phyloP scores from a whole-genome alignment of 2,329 filamentous ascomycete genomes.

The Blastomyces parvus region DNA sequence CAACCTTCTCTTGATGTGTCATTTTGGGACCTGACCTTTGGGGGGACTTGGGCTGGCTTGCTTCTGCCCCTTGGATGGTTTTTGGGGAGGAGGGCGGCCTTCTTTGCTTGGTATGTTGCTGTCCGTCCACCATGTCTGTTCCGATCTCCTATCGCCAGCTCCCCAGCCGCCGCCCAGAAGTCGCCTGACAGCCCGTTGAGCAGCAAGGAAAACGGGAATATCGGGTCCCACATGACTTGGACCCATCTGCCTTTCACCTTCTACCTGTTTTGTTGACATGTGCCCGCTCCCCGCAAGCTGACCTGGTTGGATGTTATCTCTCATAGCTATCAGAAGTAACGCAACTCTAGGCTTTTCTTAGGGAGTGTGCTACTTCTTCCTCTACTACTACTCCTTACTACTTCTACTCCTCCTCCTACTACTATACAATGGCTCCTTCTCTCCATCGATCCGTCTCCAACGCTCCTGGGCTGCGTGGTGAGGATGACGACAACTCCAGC shows the following conservation, averaged over 20 bases:
- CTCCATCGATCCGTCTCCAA: conserved; percentile 4
- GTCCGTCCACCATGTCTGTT: too few species aligned
- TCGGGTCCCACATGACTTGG: not conserved
- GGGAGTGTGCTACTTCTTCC: not conserved
- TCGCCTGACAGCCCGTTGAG: conserved; percentile 1
- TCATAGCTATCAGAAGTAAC: not conserved
- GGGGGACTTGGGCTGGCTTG: not conserved
- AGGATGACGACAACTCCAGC: conserved; percentile 8
- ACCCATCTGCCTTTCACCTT: not conserved
- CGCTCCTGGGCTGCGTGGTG: not conserved
- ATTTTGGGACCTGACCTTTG: not conserved
- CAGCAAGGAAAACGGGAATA: not conserved
- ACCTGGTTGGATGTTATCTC: not conserved
- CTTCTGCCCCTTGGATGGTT: not conserved
- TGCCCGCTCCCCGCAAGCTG: not conserved
- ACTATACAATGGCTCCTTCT: conserved; percentile 12
- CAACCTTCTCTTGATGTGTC: not conserved
- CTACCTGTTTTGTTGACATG: not conserved
- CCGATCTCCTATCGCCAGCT: not conserved
- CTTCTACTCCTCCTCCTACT: too few species aligned
- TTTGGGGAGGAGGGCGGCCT: not conserved
- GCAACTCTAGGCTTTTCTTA: not conserved
- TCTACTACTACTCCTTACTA: not conserved
- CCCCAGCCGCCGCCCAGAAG: not conserved
- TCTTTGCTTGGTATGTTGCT: not conserved